Evolutionary conservation across 1,284 basidiomycete genomes (phyloP).

Genomic region (Moniliella sp.): DNA sequence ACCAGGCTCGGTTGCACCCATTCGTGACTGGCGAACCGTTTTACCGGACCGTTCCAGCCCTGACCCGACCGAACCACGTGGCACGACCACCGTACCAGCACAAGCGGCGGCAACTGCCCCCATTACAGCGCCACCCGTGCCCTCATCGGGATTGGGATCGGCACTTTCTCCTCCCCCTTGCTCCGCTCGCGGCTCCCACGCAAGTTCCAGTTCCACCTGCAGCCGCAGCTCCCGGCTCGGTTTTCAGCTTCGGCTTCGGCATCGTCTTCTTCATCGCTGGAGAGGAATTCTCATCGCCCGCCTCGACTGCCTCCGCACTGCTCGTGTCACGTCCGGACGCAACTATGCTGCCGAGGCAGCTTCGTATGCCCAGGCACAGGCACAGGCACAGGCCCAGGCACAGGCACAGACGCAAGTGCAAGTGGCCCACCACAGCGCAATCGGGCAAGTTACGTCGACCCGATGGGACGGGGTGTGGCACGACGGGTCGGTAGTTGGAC

Average conservation of each 20-base stretch:
- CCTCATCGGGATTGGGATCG: slow-evolving; percentile 3
- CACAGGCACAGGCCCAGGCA: slow-evolving; percentile 3
- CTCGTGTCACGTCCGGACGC: too few relatives aligned
- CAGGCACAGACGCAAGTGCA: slow-evolving; percentile 2
- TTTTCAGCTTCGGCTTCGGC: too few relatives aligned
- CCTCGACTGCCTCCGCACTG: too few relatives aligned
- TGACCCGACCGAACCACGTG: slow-evolving; percentile 7
- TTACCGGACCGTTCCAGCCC: slow-evolving; percentile 36
- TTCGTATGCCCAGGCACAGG: slow-evolving; percentile 8
- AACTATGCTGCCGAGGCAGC: too few relatives aligned
- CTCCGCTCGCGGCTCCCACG: slow-evolving; percentile 11
- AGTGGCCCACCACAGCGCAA: slow-evolving; percentile 2
- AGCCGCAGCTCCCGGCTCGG: too few relatives aligned
- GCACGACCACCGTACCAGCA: not conserved
- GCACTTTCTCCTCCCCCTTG: slow-evolving; percentile 33
- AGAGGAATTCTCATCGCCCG: too few relatives aligned
- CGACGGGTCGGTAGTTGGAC: too few relatives aligned
- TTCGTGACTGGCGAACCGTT: slow-evolving; percentile 97
- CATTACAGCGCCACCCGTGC: slow-evolving; percentile 61
- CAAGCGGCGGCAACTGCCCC: not conserved
- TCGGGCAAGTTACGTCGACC: too few relatives aligned
- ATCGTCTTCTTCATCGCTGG: too few relatives aligned
- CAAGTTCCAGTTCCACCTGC: too few relatives aligned
- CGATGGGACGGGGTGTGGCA: too few relatives aligned
- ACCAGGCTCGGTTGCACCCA: slow-evolving; percentile 81